Evolutionary conservation across 2,329 filamentous ascomycete species (phyloP).

Genomic region (Huntiella abstrusa): DNA sequence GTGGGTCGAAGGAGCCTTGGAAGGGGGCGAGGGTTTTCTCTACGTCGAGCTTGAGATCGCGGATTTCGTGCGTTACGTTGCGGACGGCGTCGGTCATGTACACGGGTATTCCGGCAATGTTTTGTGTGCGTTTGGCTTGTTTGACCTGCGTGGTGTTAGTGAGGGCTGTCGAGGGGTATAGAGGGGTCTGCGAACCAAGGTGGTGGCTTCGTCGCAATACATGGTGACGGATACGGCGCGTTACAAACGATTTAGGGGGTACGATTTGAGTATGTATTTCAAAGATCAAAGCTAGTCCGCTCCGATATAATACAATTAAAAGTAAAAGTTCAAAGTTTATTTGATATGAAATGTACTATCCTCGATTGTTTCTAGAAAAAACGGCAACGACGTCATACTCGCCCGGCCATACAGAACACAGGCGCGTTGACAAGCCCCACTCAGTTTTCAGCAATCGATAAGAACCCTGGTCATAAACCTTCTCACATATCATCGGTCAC

Average conservation of each 20-base stretch:
- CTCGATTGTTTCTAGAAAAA: too few relatives aligned
- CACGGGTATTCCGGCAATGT: constrained; percentile 66
- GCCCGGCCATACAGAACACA: too few relatives aligned
- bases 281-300: too few relatives aligned
- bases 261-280: too few relatives aligned
- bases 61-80: constrained; percentile 72
- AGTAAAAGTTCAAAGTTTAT: too few relatives aligned
- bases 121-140: constrained; percentile 87
- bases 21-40: constrained; percentile 63
- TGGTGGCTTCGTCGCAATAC: constrained; percentile 13
- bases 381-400: too few relatives aligned
- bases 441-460: too few relatives aligned
- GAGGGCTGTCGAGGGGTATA: background rate
- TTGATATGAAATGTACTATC: too few relatives aligned
- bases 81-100: constrained; percentile 89
- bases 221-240: constrained; percentile 1
- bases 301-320: too few relatives aligned
- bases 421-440: too few relatives aligned
- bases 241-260: background rate
- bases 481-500: too few relatives aligned
- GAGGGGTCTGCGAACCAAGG: constrained; percentile 7
- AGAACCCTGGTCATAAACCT: too few relatives aligned
- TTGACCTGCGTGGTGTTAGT: constrained; percentile 43
- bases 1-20: constrained; percentile 68
- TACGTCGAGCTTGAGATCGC: constrained; percentile 79